Conservation (phyloP, 2,329 filamentous ascomycete genomes). For the Penicillium fuscoglaucum region DNA sequence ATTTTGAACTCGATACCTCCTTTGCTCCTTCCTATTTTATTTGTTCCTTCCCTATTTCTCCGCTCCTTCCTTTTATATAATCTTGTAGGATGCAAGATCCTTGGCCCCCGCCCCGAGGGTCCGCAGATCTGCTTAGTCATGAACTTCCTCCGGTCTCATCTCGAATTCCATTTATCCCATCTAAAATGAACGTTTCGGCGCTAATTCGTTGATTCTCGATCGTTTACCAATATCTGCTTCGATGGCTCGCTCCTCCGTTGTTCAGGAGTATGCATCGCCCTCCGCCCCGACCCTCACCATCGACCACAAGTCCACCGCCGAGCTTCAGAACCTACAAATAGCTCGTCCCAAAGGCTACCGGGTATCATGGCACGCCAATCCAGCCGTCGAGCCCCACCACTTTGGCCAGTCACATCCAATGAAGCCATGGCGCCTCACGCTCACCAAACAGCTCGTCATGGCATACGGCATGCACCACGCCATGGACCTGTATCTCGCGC, state of each 20-base stretch:
- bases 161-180: conserved; percentile 2
- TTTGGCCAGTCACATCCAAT: conserved; percentile 97
- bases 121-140: conserved; percentile 4
- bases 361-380: conserved; percentile 94
- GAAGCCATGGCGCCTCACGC: conserved; percentile 96
- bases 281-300: conserved; percentile 48
- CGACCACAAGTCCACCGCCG: conserved; percentile 53
- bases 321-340: conserved; percentile 66
- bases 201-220: background rate
- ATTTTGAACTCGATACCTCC: background rate
- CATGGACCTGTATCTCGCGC: conserved; percentile 90
- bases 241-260: conserved; percentile 48
- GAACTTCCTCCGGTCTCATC: background rate
- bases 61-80: no score
- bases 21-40: background rate
- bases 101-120: background rate
- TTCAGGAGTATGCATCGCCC: conserved; percentile 52
- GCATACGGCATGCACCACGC: conserved; percentile 94
- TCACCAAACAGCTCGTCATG: conserved; percentile 92
- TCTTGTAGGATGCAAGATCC: no score
- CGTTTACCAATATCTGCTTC: conserved; percentile 1
- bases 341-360: conserved; percentile 79
- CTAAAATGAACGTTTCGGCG: background rate
- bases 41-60: background rate
- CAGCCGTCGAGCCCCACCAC: conserved; percentile 92